Evolutionary conservation across 176 grass and related monocot genomes (phyloP).

Genomic region (Typha latifolia): DNA sequence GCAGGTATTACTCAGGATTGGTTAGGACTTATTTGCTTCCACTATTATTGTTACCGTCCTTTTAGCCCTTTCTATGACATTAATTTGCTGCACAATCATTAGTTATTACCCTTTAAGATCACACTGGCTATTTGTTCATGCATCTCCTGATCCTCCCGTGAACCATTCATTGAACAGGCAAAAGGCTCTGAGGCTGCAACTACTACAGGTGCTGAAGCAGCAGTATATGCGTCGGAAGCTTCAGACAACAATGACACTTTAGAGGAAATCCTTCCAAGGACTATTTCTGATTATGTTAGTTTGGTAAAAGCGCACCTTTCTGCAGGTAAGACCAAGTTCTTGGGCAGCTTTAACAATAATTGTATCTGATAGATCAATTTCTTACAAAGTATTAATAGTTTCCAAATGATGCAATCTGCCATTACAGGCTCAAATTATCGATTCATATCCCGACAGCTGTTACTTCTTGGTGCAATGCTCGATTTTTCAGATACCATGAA

Average conservation of each 20-base stretch:
- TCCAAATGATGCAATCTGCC: not conserved
- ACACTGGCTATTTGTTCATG: not conserved
- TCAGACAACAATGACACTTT: constrained; percentile 89
- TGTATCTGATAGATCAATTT: no score
- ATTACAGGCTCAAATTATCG: constrained; percentile 73
- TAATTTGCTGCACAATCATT: no score
- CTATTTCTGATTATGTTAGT: constrained; percentile 66
- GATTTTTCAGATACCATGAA: constrained; percentile 88
- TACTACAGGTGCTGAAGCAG: constrained; percentile 89
- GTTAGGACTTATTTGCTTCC: no score
- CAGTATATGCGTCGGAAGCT: constrained; percentile 95
- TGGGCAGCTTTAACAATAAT: not conserved
- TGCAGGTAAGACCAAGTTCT: constrained; percentile 50
- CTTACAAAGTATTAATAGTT: no score
- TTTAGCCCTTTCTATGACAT: no score
- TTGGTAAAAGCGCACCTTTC: constrained; percentile 93
- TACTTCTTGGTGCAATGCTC: constrained; percentile 80
- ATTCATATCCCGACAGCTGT: constrained; percentile 61
- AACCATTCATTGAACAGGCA: constrained; percentile 32
- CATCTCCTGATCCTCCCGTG: not conserved
- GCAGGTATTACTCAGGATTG: no score
- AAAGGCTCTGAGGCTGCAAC: constrained; percentile 86
- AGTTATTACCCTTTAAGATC: no score
- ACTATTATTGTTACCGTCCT: no score
- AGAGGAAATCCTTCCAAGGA: constrained; percentile 66